Conservation (phyloP, 2,329 filamentous ascomycete species). For the Aspergillus candidus region DNA sequence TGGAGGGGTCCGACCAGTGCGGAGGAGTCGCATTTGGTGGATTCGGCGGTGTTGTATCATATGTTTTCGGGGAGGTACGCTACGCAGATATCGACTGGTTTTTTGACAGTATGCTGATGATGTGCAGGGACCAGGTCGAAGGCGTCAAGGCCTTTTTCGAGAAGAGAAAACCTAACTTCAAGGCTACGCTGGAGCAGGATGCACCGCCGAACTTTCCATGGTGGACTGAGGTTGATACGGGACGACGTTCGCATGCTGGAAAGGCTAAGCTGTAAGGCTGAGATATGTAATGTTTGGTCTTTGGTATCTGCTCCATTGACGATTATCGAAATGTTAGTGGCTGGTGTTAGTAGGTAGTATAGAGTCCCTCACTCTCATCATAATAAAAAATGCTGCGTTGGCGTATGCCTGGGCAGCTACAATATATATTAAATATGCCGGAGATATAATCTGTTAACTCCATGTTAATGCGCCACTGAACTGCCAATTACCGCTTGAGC, state of each 20-base stretch:
- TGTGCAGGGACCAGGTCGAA: constrained; percentile 55
- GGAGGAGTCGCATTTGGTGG: constrained; percentile 64
- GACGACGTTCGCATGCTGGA: constrained; percentile 13
- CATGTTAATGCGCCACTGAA: too few relatives aligned
- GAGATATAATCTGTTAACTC: too few relatives aligned
- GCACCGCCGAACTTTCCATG: constrained; percentile 60
- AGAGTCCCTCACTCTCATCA: too few relatives aligned
- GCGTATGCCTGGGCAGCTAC: too few relatives aligned
- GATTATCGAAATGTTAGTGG: too few relatives aligned
- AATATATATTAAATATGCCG: too few relatives aligned
- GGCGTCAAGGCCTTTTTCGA: constrained; percentile 61
- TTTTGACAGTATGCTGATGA: constrained; percentile 5
- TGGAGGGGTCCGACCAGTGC: constrained; percentile 50
- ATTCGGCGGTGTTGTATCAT: constrained; percentile 42
- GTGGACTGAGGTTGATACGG: constrained; percentile 55
- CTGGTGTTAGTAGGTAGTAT: too few relatives aligned
- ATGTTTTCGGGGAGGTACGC: constrained; percentile 27
- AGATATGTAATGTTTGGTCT: too few relatives aligned
- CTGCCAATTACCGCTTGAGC: too few relatives aligned
- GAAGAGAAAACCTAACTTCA: constrained; percentile 59
- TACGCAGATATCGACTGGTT: background rate
- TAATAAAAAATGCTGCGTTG: too few relatives aligned
- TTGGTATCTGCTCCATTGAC: too few relatives aligned
- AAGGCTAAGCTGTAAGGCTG: constrained; percentile 8
- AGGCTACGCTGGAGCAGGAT: constrained; percentile 54